These are phyloP conservation scores for Alliaria petiolata DNA, from an alignment of 345 rosid genomes.

Conservation along the genomic window DNA sequence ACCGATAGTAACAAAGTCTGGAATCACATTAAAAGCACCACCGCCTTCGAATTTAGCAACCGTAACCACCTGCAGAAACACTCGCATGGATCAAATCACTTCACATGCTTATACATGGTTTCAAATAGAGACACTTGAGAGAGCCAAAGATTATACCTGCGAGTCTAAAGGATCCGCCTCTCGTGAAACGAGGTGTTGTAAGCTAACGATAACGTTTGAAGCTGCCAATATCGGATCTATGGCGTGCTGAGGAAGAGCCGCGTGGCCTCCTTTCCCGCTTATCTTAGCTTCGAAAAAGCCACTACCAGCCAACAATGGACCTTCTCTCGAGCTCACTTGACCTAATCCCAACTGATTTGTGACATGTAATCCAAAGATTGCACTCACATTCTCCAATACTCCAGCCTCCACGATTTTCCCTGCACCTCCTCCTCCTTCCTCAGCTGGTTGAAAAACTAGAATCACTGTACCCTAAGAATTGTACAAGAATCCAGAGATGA, in stretches of 20 bases:
- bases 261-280: constrained; percentile 83
- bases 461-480: constrained; percentile 67
- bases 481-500: not conserved
- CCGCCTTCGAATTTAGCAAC: constrained; percentile 79
- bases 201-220: constrained; percentile 67
- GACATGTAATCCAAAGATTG: constrained; percentile 75
- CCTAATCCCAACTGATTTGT: constrained; percentile 39
- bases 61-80: constrained; percentile 59
- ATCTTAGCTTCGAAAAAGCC: constrained; percentile 77
- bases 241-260: constrained; percentile 76
- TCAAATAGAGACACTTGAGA: not conserved
- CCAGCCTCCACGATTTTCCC: constrained; percentile 67
- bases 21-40: constrained; percentile 79
- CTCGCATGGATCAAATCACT: not conserved
- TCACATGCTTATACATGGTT: too few species aligned
- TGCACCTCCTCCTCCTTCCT: constrained; percentile 95
- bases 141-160: constrained; percentile 42
- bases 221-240: constrained; percentile 82
- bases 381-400: constrained; percentile 58
- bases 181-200: constrained; percentile 83
- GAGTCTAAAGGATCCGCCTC: constrained; percentile 92
- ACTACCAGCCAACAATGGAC: constrained; percentile 64
- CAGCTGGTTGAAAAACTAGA: constrained; percentile 90
- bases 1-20: constrained; percentile 79
- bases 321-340: constrained; percentile 53